Evolutionary conservation across 805 yeast genomes (phyloP).

Genomic region (Yarrowia phangngaensis): DNA sequence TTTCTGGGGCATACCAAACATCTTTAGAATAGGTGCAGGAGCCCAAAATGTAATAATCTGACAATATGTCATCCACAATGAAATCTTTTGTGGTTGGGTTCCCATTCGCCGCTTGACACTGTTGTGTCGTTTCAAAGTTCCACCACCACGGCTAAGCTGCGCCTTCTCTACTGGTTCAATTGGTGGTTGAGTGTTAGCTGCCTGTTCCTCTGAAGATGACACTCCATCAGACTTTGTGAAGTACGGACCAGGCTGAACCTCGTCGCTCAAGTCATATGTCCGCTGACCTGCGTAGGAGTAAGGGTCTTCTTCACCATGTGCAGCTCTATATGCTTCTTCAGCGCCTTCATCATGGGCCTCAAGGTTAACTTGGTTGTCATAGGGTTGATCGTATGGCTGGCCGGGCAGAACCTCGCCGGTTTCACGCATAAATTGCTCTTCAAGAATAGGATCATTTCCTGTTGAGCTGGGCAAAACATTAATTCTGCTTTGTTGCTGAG

Average conservation of each 20-base stretch:
- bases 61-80: slow-evolving; percentile 81
- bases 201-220: slow-evolving; percentile 22
- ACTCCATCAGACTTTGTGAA: slow-evolving; percentile 16
- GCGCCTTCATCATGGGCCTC: slow-evolving; percentile 28
- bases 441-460: slow-evolving; percentile 58
- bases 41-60: slow-evolving; percentile 86
- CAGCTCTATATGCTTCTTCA: slow-evolving; percentile 40
- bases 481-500: slow-evolving; percentile 59
- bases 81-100: slow-evolving; percentile 30
- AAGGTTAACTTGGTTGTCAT: slow-evolving; percentile 29
- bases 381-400: slow-evolving; percentile 26
- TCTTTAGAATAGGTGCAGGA: slow-evolving; percentile 63
- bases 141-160: slow-evolving; percentile 19
- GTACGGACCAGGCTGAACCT: slow-evolving; percentile 35
- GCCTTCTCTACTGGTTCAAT: slow-evolving; percentile 1
- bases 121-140: slow-evolving; percentile 19
- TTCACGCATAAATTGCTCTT: slow-evolving; percentile 29
- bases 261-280: slow-evolving; percentile 58
- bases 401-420: slow-evolving; percentile 22
- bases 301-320: slow-evolving; percentile 30
- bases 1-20: slow-evolving; percentile 73
- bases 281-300: slow-evolving; percentile 16
- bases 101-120: slow-evolving; percentile 15
- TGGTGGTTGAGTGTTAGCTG: slow-evolving; percentile 18
- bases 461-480: slow-evolving; percentile 65